Percentiles rank a stretch among this genome's conserved stretches.
Evolutionary conservation across 176 grass and related monocot genomes (phyloP).

Genomic region (Oryza officinalis): DNA sequence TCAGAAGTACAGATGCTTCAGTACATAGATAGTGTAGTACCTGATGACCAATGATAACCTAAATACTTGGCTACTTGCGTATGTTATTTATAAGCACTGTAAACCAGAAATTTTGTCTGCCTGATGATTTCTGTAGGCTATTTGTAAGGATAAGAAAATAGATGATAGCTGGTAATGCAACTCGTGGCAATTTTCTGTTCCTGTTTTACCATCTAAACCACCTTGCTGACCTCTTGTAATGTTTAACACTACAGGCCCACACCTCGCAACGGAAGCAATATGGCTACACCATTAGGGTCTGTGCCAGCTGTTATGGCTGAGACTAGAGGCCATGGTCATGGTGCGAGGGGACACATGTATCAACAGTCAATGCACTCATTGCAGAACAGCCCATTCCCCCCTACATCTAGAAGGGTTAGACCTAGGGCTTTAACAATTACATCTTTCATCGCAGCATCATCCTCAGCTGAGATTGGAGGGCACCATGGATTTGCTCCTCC

Average conservation of each 20-base stretch:
- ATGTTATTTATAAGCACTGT: neutral
- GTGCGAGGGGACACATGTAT: conserved; percentile 56
- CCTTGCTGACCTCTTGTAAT: conserved; percentile 1
- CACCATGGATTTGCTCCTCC: conserved; percentile 60
- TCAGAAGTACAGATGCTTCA: conserved; percentile 7
- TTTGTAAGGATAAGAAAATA: conserved; percentile 22
- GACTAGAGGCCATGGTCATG: conserved; percentile 62
- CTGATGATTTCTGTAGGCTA: conserved; percentile 17
- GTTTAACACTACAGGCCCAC: conserved; percentile 51
- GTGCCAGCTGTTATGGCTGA: conserved; percentile 53
- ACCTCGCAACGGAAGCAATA: conserved; percentile 62
- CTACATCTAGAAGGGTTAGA: conserved; percentile 65
- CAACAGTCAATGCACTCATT: conserved; percentile 58
- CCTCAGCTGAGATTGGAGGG: conserved; percentile 56
- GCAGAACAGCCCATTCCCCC: conserved; percentile 51
- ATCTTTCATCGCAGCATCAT: conserved; percentile 64
- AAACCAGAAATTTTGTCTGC: conserved; percentile 27
- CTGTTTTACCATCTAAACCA: conserved; percentile 3
- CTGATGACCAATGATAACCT: conserved; percentile 7
- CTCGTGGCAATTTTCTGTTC: neutral
- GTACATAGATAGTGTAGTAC: neutral
- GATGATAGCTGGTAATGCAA: neutral
- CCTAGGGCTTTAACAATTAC: conserved; percentile 72
- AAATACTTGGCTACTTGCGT: conserved; percentile 5
- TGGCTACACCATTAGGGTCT: conserved; percentile 58